A percentile compares a stretch with the other conserved stretches of the same genome.
These are phyloP conservation scores for Fomitiporia mediterranea DNA, from an alignment of 1,284 basidiomycete genomes.

Conservation along the genomic window DNA sequence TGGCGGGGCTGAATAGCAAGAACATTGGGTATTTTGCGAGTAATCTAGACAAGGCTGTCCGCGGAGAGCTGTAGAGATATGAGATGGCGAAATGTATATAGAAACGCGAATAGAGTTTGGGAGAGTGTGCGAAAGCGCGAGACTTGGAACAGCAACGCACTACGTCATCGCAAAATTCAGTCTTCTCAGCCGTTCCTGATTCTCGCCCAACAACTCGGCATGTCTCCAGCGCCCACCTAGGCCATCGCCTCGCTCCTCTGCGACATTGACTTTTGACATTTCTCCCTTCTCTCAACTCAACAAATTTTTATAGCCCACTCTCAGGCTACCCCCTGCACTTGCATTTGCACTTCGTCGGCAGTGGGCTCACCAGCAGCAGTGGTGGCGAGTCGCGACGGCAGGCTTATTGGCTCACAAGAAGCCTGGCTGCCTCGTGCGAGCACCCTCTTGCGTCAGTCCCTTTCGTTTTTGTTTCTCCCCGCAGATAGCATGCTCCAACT, in stretches of 20 bases:
- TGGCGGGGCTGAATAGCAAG: slow-evolving; percentile 74
- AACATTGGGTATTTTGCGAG: slow-evolving; percentile 76
- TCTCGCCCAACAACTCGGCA: slow-evolving; percentile 2
- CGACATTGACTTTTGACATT: neutral
- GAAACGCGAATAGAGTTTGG: slow-evolving; percentile 9
- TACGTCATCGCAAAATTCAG: slow-evolving; percentile 5
- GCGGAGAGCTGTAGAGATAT: slow-evolving; percentile 41
- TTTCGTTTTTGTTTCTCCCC: slow-evolving; percentile 7
- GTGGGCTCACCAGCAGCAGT: no score
- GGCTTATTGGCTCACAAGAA: neutral
- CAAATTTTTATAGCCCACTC: no score
- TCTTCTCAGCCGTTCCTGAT: neutral
- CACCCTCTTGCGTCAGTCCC: slow-evolving; percentile 17
- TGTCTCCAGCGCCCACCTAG: neutral
- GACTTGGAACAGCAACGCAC: neutral
- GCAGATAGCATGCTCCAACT: neutral
- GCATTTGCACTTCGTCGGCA: no score
- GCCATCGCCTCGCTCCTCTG: slow-evolving; percentile 5
- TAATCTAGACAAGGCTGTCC: slow-evolving; percentile 68
- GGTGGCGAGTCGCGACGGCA: no score
- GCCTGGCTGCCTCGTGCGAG: slow-evolving; percentile 16
- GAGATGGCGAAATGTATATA: slow-evolving; percentile 17
- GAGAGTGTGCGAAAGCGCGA: slow-evolving; percentile 10
- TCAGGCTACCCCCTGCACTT: no score
- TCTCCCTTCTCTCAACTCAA: slow-evolving; percentile 12